Evolutionary conservation across 192 early-diverging fungal genomes (phyloP), one percentile per base, ranked within the genome.

Genomic region (Haplosporangium gracile): DNA sequence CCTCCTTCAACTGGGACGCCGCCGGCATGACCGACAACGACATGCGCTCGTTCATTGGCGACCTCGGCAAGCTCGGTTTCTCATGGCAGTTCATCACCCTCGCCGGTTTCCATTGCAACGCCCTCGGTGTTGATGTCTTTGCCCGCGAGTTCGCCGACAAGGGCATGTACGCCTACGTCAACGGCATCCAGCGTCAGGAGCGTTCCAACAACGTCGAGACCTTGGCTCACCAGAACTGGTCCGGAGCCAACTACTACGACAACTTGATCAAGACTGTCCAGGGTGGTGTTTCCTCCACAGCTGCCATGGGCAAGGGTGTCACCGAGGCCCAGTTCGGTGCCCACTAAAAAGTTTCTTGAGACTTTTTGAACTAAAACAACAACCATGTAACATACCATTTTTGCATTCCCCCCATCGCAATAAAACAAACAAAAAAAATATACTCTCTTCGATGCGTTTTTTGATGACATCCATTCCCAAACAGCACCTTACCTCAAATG

Each of bases 1-100:
- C 98, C 34, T 97, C 96, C 38, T 99, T 98, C 93, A 99, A 99
- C 94, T 99, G 97, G 97, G 96, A 97, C 85, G 96, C 97, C 18
- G 97, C 98, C 29, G 97, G 97, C 57, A 94, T 98, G 94, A 94
- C 89, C 45, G 98, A 99, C 88, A 89, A 93, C 47, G 94, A 98
- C 87, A 98, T 99, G 92, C 90, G 93, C 55, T 88, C 88, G 76
- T 99, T 96, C 87, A 94, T 98, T 70, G 87, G 88, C 26, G 93
- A 96, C 75, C 91, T 99, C 36, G 97, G 96, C 76, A 92, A 92
- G 86, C 92, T 98, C 13, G 97, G 98, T n/a, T 99, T 99, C 91
- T 92, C 92, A 47, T 99, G 97, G 97, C 97, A 99, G 90, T 99
- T 99, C 88, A 98, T 98, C 82, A 99, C 98, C 24, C 91, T 99